Evolutionary conservation across 2,329 filamentous ascomycete species (phyloP), one percentile per base, ranked within the genome.

Genomic region (Metarhizium humberi): DNA sequence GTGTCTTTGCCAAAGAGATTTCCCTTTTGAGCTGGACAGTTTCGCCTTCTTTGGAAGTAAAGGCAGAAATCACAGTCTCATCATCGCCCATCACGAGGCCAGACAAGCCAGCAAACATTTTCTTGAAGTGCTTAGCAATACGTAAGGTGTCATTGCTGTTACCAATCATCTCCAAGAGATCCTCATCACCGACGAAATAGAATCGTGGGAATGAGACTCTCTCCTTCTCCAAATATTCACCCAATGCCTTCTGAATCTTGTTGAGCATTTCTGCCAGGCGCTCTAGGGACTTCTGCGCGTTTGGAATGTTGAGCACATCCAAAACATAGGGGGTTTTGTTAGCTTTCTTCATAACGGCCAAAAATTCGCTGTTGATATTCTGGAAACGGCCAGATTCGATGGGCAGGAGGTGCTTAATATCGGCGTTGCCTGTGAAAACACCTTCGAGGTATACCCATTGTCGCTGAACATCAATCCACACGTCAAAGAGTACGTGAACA

Each of bases 401-500:
- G 4, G 95, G 95, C 25, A 99, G 81, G 52, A 99, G 78, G 69
- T 97, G 92, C 73, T 97, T 99, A 77, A 99, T 99, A 67, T 99
- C 94, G 43, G 90, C 92, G 67, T 99, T 99, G 57, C 94, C 94
- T 1, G 92, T 96, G 69, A 99, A 99, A 38, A 99, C 94, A 61
- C 94, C 94, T 73, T 99, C 95, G 5, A 99, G 82, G 69, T 99
- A 99, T 7, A 99, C 94, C 94, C 94, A 99, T 74, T 99, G 94
- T 58, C 95, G 87, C 71, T 99, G 94, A n/a, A 99, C 95, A 72
- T 99, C 95, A 64, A 99, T 99, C 95, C 95, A 99, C 16, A 99
- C 92, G 69, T 99, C 94, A 66, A 99, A 99, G 10, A 99, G 80
- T 16, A 99, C 90, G 68, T 99, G 94, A 2, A 99, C 91, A 49